These are phyloP conservation scores for Vanilla planifolia DNA, from an alignment of 106 monocot species.

Conservation along the genomic window DNA sequence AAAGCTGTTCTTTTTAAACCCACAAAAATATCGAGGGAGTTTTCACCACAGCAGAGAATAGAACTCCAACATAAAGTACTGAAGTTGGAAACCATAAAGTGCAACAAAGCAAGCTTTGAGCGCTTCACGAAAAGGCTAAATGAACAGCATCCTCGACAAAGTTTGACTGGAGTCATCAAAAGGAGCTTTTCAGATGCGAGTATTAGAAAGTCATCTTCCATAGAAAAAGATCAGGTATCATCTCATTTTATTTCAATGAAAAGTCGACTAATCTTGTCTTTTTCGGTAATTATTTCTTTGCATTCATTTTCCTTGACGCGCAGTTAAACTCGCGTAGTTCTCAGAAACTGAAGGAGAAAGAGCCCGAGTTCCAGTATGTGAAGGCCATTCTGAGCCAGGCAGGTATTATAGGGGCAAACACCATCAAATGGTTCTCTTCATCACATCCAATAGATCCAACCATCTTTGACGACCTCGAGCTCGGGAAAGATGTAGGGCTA, in stretches of 20 bases:
- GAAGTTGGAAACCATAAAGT: slow-evolving; percentile 14
- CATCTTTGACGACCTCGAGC: slow-evolving; percentile 78
- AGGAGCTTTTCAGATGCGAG: background rate
- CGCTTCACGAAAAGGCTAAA: slow-evolving; percentile 38
- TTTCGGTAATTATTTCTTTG: too few species aligned
- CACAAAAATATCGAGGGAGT: background rate
- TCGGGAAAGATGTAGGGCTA: slow-evolving; percentile 14
- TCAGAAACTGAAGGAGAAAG: slow-evolving; percentile 12
- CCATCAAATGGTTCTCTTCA: slow-evolving; percentile 39
- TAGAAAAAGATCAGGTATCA: too few species aligned
- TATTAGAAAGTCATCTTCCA: too few species aligned
- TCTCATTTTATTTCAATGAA: too few species aligned
- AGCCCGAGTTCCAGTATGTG: slow-evolving; percentile 47
- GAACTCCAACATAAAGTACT: background rate
- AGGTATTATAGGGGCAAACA: slow-evolving; percentile 14
- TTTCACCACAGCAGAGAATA: background rate
- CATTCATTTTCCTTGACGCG: too few species aligned
- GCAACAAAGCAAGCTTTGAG: slow-evolving; percentile 24
- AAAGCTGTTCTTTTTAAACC: background rate
- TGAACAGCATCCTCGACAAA: slow-evolving; percentile 11
- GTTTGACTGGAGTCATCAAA: background rate
- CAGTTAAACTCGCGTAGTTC: too few species aligned
- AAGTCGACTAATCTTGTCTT: too few species aligned
- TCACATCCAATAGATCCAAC: slow-evolving; percentile 61
- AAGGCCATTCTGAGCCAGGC: slow-evolving; percentile 43